Evolutionary conservation across 2,329 filamentous ascomycete genomes (phyloP).

Genomic region (Teratosphaeria viscida): DNA sequence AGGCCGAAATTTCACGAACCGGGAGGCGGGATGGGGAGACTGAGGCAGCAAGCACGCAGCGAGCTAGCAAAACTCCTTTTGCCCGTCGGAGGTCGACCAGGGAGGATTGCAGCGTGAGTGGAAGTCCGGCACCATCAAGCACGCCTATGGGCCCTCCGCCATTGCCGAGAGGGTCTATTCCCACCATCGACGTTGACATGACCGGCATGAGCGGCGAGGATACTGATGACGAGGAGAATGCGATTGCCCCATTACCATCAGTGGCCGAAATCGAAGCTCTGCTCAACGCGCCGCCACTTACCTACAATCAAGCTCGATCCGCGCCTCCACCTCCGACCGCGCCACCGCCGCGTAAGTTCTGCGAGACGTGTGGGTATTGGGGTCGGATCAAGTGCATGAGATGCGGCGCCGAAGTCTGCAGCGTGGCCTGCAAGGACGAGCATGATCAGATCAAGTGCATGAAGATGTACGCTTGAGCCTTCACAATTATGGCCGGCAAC

Average conservation of each 20-base stretch:
- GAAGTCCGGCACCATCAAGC: conserved; percentile 16
- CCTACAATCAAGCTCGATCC: conserved; percentile 52
- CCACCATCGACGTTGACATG: background rate
- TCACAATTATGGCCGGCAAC: background rate
- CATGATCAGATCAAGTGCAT: conserved; percentile 64
- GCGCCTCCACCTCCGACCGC: conserved; percentile 29
- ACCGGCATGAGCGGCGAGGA: conserved; percentile 29
- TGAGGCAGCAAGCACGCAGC: conserved; percentile 13
- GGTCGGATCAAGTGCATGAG: conserved; percentile 64
- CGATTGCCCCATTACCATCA: conserved; percentile 15
- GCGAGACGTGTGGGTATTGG: conserved; percentile 76
- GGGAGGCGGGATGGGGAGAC: conserved; percentile 20
- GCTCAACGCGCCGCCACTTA: conserved; percentile 53
- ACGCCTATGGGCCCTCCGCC: conserved; percentile 5
- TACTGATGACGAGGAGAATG: conserved; percentile 30
- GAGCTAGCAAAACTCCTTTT: conserved; percentile 27
- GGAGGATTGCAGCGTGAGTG: conserved; percentile 18
- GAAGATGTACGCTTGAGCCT: conserved; percentile 31
- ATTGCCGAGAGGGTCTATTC: background rate
- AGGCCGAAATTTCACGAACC: conserved; percentile 44
- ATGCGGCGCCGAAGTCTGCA: conserved; percentile 69
- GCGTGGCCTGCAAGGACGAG: conserved; percentile 60
- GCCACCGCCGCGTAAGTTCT: conserved; percentile 54
- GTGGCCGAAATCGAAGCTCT: conserved; percentile 50
- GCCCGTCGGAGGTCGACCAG: conserved; percentile 19